Evolutionary conservation across 176 grass and related monocot genomes (phyloP), one percentile per base, ranked within the genome.

Genomic region (Calamus simplicifolius): DNA sequence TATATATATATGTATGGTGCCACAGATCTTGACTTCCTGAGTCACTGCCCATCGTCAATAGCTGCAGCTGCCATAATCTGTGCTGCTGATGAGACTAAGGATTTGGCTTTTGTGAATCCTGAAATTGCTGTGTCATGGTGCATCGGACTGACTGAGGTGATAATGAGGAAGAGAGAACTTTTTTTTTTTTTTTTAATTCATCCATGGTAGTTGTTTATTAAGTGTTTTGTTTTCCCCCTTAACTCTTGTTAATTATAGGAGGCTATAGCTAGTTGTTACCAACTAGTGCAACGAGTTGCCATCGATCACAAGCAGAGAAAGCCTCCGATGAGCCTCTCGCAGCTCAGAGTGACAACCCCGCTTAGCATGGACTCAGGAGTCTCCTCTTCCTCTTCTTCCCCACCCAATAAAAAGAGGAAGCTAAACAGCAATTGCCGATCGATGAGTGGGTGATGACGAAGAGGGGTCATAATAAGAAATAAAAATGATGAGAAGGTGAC

Each of bases 1-100:
- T n/a, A n/a, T n/a, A n/a, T n/a, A n/a, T n/a, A n/a, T n/a, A n/a
- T n/a, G n/a, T n/a, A 28, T 38, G 57, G 51, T 57, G 51, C 23
- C 17, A 3, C 80, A 93, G 94, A 80, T 70, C 71, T 93, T 4
- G 76, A 83, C 72, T 81, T 93, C 62, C 62, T 85, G 68, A 82
- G 82, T 49, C 82, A 92, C 79, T 89, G 70, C 51, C 76, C 94
- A 12, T 93, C 84, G 35, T 82, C 94, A 15, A 69, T 99, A 74
- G 94, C 84, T 3, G 88, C 82, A 21, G 81, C 81, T 23, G 94
- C 88, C 23, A 83, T 99, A 78, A 76, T 99, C 27, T 89, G 79
- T 63, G 81, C 88, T 59, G 72, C 56, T 54, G 63, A 68, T 25
- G 88, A 81, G 73, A 81, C 43, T 23, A 70, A 70, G 19, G 78